Evolutionary conservation across 371 early-diverging fungal genomes (phyloP).

Genomic region (Mucor circinelloides): DNA sequence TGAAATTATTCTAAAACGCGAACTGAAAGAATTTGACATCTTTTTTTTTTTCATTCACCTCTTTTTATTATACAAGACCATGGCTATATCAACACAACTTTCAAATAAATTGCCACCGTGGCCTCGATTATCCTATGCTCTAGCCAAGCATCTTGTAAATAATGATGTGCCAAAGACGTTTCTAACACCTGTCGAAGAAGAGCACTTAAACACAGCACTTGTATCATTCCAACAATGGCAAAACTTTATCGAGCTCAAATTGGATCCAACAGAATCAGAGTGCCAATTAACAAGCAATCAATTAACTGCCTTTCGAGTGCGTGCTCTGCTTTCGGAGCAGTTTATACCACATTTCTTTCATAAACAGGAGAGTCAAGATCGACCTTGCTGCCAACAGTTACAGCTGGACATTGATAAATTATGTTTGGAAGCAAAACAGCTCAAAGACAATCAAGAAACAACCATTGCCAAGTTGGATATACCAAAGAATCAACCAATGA

Average conservation of each 20-base stretch:
- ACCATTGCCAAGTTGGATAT: conserved; percentile 7
- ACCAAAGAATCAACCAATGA: neutral
- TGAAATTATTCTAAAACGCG: no score
- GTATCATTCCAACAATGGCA: conserved; percentile 29
- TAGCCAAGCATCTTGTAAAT: conserved; percentile 27
- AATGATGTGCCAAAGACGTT: conserved; percentile 17
- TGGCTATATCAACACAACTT: neutral
- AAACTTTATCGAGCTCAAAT: conserved; percentile 40
- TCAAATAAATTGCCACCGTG: conserved; percentile 17
- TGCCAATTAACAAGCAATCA: neutral
- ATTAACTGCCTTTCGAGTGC: conserved; percentile 59
- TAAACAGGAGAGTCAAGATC: conserved; percentile 12
- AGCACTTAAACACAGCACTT: conserved; percentile 23
- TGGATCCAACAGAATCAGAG: neutral
- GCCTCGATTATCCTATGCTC: conserved; percentile 28
- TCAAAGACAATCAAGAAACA: neutral
- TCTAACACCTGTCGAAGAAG: conserved; percentile 28
- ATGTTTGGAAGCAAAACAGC: conserved; percentile 4
- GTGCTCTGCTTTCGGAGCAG: conserved; percentile 75
- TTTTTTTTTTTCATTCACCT: neutral
- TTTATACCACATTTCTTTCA: conserved; percentile 52
- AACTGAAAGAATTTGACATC: neutral
- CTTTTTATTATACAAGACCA: neutral
- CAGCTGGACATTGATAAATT: neutral
- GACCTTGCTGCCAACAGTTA: conserved; percentile 31